Evolutionary conservation across 805 yeast genomes (phyloP).

Genomic region (Kluyveromyces nonfermentans): DNA sequence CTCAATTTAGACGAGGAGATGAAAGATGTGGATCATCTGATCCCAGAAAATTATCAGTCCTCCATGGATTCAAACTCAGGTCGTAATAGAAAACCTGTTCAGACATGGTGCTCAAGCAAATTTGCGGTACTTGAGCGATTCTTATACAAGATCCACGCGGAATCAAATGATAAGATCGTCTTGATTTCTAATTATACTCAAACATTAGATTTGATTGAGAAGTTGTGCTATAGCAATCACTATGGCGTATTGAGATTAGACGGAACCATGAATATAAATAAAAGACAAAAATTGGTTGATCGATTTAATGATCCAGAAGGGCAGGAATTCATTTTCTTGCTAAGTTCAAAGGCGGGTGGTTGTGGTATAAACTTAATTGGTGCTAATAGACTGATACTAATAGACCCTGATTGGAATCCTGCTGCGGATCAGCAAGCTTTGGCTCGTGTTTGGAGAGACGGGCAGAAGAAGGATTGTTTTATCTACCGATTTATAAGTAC

Average conservation of each 20-base stretch:
- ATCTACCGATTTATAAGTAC: slow-evolving; percentile 90
- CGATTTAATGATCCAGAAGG: slow-evolving; percentile 84
- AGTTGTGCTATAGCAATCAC: slow-evolving; percentile 62
- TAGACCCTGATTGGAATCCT: slow-evolving; percentile 97
- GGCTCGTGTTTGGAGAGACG: slow-evolving; percentile 98
- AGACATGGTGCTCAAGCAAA: slow-evolving; percentile 79
- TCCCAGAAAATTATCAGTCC: slow-evolving; percentile 62
- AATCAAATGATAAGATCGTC: slow-evolving; percentile 91
- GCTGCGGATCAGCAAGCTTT: slow-evolving; percentile 97
- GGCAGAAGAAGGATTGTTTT: slow-evolving; percentile 93
- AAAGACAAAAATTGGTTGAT: slow-evolving; percentile 88
- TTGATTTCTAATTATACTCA: slow-evolving; percentile 91
- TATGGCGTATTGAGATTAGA: slow-evolving; percentile 80
- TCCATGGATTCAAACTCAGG: slow-evolving; percentile 13
- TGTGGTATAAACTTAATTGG: slow-evolving; percentile 97
- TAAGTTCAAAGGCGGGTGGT: slow-evolving; percentile 97
- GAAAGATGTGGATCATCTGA: slow-evolving; percentile 45
- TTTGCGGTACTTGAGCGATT: slow-evolving; percentile 79
- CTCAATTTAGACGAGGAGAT: slow-evolving; percentile 62
- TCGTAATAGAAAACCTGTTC: slow-evolving; percentile 43
- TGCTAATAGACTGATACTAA: slow-evolving; percentile 77
- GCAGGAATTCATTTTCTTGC: slow-evolving; percentile 71
- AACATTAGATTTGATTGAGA: slow-evolving; percentile 84
- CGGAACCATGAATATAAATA: slow-evolving; percentile 86
- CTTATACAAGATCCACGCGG: slow-evolving; percentile 60